A percentile compares a stretch with the other conserved stretches of the same genome.
phyloP scores from a whole-genome alignment of 2,329 filamentous ascomycete species.

The Chaetothyriales sp. region DNA sequence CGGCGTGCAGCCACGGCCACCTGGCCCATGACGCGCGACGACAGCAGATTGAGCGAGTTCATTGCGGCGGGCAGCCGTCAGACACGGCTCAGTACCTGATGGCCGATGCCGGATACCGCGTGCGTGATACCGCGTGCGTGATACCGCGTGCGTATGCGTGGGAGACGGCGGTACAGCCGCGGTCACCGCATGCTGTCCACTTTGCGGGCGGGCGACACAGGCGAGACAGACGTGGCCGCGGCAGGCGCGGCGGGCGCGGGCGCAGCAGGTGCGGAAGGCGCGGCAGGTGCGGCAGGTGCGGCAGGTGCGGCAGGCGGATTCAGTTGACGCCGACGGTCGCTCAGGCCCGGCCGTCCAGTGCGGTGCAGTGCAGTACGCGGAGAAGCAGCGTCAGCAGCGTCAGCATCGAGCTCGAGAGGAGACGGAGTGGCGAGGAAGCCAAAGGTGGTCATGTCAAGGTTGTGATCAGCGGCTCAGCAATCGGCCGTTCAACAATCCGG shows the following conservation, averaged over 20 bases:
- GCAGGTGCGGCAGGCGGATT: not conserved
- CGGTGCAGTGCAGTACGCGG: not conserved
- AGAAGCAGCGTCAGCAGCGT: not conserved
- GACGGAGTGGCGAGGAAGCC: not conserved
- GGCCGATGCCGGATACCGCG: not conserved
- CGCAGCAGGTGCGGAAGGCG: too few species aligned
- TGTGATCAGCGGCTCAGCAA: not conserved
- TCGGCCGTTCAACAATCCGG: not conserved
- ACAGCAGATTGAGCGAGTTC: conserved; percentile 95
- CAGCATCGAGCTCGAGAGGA: not conserved
- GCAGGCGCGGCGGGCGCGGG: not conserved
- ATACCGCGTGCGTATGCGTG: not conserved
- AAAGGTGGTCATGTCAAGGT: not conserved
- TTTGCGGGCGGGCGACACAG: not conserved
- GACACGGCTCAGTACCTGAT: not conserved
- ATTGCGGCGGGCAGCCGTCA: conserved; percentile 34
- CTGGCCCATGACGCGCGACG: conserved; percentile 60
- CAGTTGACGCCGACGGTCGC: not conserved
- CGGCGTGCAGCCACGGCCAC: conserved; percentile 38
- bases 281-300: not conserved
- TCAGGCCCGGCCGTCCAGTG: not conserved
- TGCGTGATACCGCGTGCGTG: not conserved
- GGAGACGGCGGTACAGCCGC: not conserved
- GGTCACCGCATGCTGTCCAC: not conserved
- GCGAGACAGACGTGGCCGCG: not conserved